These are phyloP conservation scores for Thuidium tamariscinum DNA, from an alignment of 225 moss, liverwort and hornwort genomes.

Conservation along the genomic window DNA sequence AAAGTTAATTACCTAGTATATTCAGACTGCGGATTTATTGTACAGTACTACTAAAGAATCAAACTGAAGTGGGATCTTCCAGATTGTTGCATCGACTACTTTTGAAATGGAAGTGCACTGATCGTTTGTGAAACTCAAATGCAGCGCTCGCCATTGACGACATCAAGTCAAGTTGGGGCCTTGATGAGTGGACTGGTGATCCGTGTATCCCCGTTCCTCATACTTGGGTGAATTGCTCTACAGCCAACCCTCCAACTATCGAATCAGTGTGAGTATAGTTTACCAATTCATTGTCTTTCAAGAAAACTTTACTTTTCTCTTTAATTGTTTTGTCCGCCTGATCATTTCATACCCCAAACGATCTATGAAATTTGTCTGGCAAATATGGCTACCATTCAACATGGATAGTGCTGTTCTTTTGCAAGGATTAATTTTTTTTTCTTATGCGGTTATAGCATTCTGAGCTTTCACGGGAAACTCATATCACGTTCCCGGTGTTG, in stretches of 20 bases:
- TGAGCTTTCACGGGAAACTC: no score
- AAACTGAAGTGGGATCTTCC: no score
- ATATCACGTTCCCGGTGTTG: no score
- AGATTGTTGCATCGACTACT: background rate
- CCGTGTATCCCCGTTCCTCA: conserved; percentile 9
- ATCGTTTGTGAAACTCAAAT: background rate
- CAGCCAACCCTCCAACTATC: background rate
- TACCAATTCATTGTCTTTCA: background rate
- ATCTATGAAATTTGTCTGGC: no score
- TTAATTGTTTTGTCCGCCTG: background rate
- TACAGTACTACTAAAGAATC: no score
- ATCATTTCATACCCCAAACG: background rate
- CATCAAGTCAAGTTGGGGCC: background rate
- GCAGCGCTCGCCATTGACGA: background rate
- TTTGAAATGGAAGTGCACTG: background rate
- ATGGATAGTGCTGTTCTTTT: background rate
- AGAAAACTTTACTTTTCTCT: no score
- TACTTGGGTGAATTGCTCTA: conserved; percentile 3
- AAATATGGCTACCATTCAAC: background rate
- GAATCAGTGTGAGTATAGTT: background rate
- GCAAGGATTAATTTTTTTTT: background rate
- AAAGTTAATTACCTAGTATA: no score
- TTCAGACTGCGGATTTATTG: no score
- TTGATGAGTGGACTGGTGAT: conserved; percentile 1
- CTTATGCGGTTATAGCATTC: background rate